Evolutionary conservation across 2,329 filamentous ascomycete species (phyloP).

Genomic region (Pseudocercospora ulei): DNA sequence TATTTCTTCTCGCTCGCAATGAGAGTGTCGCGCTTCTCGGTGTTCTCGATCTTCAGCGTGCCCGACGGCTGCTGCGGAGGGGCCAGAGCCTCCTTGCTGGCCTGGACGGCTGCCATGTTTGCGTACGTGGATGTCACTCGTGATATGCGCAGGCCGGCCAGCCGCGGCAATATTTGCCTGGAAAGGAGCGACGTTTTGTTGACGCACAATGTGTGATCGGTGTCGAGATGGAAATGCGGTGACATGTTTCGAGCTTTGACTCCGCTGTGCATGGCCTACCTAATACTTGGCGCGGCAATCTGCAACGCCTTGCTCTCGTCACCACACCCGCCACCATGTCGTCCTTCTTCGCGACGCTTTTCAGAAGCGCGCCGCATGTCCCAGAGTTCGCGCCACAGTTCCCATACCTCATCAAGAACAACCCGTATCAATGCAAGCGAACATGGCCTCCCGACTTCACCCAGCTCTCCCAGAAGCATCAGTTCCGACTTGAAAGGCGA

Average conservation of each 20-base stretch:
- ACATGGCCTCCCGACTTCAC: slow-evolving; percentile 70
- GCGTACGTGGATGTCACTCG: slow-evolving; percentile 16
- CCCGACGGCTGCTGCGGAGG: slow-evolving; percentile 49
- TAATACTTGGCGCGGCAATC: too few relatives aligned
- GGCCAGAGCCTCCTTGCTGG: slow-evolving; percentile 48
- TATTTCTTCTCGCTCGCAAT: slow-evolving; percentile 84
- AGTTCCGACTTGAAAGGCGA: slow-evolving; percentile 68
- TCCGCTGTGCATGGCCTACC: slow-evolving; percentile 4
- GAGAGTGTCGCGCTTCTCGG: slow-evolving; percentile 76
- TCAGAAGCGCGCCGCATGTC: slow-evolving; percentile 21
- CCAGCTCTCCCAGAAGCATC: slow-evolving; percentile 58
- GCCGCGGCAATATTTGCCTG: slow-evolving; percentile 24
- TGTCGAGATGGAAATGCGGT: too few relatives aligned
- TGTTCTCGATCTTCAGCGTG: slow-evolving; percentile 61
- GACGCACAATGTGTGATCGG: not conserved
- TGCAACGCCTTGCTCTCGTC: too few relatives aligned
- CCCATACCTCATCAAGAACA: slow-evolving; percentile 40
- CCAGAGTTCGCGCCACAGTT: slow-evolving; percentile 23
- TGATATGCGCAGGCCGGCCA: slow-evolving; percentile 29
- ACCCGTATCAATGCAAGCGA: slow-evolving; percentile 58
- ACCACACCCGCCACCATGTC: slow-evolving; percentile 17
- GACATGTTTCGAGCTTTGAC: not conserved
- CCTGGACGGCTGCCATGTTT: slow-evolving; percentile 43
- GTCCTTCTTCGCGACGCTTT: slow-evolving; percentile 25
- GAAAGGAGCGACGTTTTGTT: slow-evolving; percentile 25